A percentile compares a stretch with the other conserved stretches of the same genome.
These are phyloP conservation scores for Aurifilum marmelostoma DNA, from an alignment of 2,329 filamentous ascomycete species.

Conservation along the genomic window DNA sequence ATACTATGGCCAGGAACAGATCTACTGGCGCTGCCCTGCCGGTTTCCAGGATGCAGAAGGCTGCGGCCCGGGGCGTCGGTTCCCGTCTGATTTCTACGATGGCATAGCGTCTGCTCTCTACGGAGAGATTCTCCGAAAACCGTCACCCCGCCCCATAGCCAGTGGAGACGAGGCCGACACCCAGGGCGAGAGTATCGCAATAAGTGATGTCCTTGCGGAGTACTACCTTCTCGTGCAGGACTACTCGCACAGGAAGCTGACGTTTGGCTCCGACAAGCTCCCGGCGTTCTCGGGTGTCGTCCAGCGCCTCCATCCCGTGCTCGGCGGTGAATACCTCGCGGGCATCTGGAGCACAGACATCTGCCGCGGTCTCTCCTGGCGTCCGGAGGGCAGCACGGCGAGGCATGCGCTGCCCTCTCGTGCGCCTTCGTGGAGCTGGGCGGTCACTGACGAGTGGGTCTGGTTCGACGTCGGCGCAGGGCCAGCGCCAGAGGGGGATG, in stretches of 20 bases:
- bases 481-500: too few relatives aligned
- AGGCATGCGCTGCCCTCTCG: neutral
- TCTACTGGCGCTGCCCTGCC: slow-evolving; percentile 12
- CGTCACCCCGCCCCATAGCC: too few relatives aligned
- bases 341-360: slow-evolving; percentile 11
- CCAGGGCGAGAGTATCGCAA: neutral
- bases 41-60: slow-evolving; percentile 3
- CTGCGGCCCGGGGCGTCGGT: neutral
- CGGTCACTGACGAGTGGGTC: slow-evolving; percentile 4
- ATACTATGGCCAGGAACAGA: slow-evolving; percentile 1
- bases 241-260: neutral
- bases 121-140: neutral
- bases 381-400: neutral
- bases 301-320: neutral
- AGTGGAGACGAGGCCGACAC: too few relatives aligned
- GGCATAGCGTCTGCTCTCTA: neutral
- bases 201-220: neutral
- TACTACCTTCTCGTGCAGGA: slow-evolving; percentile 2
- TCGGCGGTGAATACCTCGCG: slow-evolving; percentile 1
- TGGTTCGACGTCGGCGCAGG: neutral
- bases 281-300: slow-evolving; percentile 1
- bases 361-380: neutral
- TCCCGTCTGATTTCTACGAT: neutral
- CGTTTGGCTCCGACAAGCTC: neutral
- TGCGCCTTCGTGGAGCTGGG: slow-evolving; percentile 17